phyloP scores from a whole-genome alignment of 331 rosid species.

The Phaseolus coccineus region DNA sequence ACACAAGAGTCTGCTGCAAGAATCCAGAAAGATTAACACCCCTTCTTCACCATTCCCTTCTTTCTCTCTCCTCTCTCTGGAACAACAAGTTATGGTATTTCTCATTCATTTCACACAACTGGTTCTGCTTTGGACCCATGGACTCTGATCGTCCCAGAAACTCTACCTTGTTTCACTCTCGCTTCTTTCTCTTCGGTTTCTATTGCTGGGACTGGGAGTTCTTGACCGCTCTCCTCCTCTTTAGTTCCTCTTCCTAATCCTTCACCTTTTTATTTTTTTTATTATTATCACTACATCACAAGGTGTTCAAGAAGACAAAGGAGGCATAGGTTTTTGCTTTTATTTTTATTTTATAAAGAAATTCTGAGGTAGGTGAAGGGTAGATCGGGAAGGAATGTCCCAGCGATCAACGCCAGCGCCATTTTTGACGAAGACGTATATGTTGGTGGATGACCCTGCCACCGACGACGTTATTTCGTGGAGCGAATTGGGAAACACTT shows the following conservation, averaged over 20 bases:
- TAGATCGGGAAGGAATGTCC: conserved; percentile 61
- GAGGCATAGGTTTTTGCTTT: not conserved
- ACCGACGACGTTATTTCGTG: conserved; percentile 80
- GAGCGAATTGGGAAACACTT: conserved; percentile 70
- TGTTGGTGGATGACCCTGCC: conserved; percentile 69
- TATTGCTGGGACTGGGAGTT: conserved; percentile 99
- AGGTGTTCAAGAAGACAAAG: not conserved
- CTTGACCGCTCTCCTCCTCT: conserved; percentile 89
- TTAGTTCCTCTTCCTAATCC: conserved; percentile 54
- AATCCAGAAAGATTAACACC: conserved; percentile 10
- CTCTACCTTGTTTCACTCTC: conserved; percentile 56
- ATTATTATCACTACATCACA: not conserved
- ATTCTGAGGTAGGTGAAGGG: conserved; percentile 50
- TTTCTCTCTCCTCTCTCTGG: not conserved
- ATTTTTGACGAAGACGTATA: conserved; percentile 78
- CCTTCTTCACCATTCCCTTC: not conserved
- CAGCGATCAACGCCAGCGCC: conserved; percentile 80
- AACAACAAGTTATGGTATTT: conserved; percentile 66
- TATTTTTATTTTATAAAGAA: not conserved
- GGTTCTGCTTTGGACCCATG: conserved; percentile 53
- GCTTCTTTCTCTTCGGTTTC: conserved; percentile 80
- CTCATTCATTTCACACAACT: conserved; percentile 16
- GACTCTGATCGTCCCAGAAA: conserved; percentile 58
- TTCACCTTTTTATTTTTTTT: not conserved
- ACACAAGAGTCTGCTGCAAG: conserved; percentile 42